Percentiles rank a stretch among this genome's conserved stretches.
Evolutionary conservation across 345 rosid species (phyloP).

Genomic region (Garcia nutans): DNA sequence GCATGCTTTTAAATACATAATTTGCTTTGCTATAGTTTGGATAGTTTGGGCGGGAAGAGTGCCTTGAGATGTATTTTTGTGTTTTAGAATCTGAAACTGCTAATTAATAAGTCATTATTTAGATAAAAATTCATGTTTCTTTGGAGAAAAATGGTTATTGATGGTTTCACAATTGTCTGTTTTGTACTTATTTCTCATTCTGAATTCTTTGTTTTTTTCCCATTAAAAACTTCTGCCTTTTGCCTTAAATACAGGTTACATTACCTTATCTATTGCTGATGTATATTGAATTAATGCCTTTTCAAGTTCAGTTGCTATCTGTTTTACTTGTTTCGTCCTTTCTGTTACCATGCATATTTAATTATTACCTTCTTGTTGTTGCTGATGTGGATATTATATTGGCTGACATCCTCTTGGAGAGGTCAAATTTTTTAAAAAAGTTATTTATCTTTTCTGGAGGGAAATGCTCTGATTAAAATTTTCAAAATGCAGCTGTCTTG

Average conservation of each 20-base stretch:
- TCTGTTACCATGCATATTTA: background rate
- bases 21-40: background rate
- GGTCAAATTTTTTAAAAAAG: background rate
- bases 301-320: background rate
- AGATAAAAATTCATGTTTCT: background rate
- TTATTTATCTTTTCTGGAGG: background rate
- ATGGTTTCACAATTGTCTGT: background rate
- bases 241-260: background rate
- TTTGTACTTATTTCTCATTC: background rate
- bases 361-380: background rate
- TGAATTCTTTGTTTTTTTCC: background rate
- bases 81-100: constrained; percentile 1
- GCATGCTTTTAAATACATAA: background rate
- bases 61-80: background rate
- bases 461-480: background rate
- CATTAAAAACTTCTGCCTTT: background rate
- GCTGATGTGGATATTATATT: background rate
- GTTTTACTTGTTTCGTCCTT: background rate
- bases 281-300: background rate
- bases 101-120: background rate
- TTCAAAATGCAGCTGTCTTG: background rate
- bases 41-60: background rate
- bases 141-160: background rate
- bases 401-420: constrained; percentile 4
- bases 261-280: background rate